Percentiles rank a stretch among this genome's conserved stretches.
Evolutionary conservation across 441 rosid species (phyloP).

Genomic region (Croton laevigatus): DNA sequence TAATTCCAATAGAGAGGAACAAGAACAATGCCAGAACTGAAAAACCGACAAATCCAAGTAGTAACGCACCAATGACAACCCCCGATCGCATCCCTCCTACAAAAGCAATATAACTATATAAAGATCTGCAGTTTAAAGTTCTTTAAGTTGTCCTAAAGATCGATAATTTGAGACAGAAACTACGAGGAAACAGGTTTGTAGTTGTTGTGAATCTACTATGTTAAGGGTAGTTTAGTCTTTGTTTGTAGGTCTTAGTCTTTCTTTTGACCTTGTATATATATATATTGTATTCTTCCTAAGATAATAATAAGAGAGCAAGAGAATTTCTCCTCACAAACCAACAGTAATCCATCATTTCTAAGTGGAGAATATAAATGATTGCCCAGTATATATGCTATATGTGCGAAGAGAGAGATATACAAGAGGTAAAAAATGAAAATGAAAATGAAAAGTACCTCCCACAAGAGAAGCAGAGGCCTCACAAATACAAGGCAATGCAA

Average conservation of each 20-base stretch:
- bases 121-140: background rate
- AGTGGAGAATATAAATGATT: background rate
- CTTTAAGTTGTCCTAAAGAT: slow-evolving; percentile 10
- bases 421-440: background rate
- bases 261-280: no score
- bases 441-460: slow-evolving; percentile 45
- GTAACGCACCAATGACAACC: slow-evolving; percentile 50
- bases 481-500: slow-evolving; percentile 73
- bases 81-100: slow-evolving; percentile 53
- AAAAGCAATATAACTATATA: slow-evolving; percentile 14
- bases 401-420: background rate
- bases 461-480: slow-evolving; percentile 63
- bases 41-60: slow-evolving; percentile 50
- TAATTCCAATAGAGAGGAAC: slow-evolving; percentile 83
- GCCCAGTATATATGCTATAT: background rate
- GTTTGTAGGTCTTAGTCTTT: no score
- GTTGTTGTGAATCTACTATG: no score
- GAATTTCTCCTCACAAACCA: no score
- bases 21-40: slow-evolving; percentile 53
- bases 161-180: background rate
- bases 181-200: background rate
- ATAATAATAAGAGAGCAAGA: no score
- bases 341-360: background rate
- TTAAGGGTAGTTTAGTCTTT: no score
- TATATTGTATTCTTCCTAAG: no score